Evolutionary conservation across 495 filamentous ascomycete genomes (phyloP), one percentile per base, ranked within the genome.

Genomic region (Oleoguttula mirabilis): DNA sequence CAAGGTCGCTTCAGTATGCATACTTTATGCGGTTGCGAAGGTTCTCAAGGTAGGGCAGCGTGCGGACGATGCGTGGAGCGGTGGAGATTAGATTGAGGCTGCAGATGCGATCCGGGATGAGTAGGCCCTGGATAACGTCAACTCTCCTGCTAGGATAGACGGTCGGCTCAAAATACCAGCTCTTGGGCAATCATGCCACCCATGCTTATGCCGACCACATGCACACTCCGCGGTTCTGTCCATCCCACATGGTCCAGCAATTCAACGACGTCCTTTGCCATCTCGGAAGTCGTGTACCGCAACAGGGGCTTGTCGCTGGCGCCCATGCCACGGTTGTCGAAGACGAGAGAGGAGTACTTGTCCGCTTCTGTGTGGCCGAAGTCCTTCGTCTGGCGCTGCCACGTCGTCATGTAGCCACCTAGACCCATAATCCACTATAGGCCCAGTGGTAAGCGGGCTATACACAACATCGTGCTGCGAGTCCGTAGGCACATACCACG

Each of bases 171-270:
- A 10, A 60, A 40, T 62, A 73, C 72, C 30, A 84, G 51, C 59
- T 93, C 85, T 61, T 92, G 85, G 11, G 80, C 77, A 55, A 93
- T 90, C 85, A 93, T 92, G 49, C 86, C 82, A 41, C 82, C 82
- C 64, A 88, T 77, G 32, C 73, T 79, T 22, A 83, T 72, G 32
- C 85, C 85, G 35, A 84, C 65, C 20, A 90, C 56, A 59, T 93
- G 73, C 4, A 93, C 48, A 33, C 68, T 59, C 24, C 76, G 69
- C 37, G 56, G 38, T 6, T 62, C 59, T 4, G 76, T 82, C 79
- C 82, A 88, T 25, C 72, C 72, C 24, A 87, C 47, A 48, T 80
- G 69, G 41, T 82, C 68, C 33, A 82, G 57, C 14, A 88, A 56
- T 48, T 88, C 84, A 40, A 82, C 37, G 22, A 71, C 52, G 62